Conservation (phyloP, 1,139 yeast genomes). For the Pichia sp. region DNA sequence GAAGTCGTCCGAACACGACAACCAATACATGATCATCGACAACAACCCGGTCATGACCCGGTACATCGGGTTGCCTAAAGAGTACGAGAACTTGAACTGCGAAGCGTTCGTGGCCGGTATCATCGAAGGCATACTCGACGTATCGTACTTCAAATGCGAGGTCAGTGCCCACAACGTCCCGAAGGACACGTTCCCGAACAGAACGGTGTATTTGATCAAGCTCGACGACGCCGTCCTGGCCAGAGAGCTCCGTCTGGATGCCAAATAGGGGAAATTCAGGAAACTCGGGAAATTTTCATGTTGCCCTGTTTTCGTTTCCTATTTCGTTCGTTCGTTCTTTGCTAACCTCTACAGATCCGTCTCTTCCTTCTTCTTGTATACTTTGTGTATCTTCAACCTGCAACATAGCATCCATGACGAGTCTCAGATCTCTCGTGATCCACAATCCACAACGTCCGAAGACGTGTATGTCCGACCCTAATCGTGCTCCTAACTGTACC, state of each 20-base stretch:
- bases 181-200: constrained; percentile 55
- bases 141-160: constrained; percentile 74
- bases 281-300: neutral
- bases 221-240: constrained; percentile 35
- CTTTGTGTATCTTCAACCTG: too few species aligned
- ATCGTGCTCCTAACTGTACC: too few species aligned
- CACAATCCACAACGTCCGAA: too few species aligned
- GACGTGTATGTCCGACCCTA: too few species aligned
- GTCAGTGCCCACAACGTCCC: constrained; percentile 91
- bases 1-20: constrained; percentile 75
- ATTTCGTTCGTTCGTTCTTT: too few species aligned
- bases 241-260: constrained; percentile 10
- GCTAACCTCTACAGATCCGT: too few species aligned
- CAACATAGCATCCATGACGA: too few species aligned
- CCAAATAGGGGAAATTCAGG: neutral
- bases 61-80: constrained; percentile 78
- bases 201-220: constrained; percentile 84
- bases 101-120: constrained; percentile 90
- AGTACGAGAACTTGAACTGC: constrained; percentile 75
- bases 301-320: neutral
- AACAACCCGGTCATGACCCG: constrained; percentile 73
- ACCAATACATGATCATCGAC: constrained; percentile 88
- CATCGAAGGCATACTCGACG: constrained; percentile 84
- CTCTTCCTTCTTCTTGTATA: too few species aligned
- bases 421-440: too few species aligned